phyloP scores from a whole-genome alignment of 805 yeast species.

The Candida verbasci region DNA sequence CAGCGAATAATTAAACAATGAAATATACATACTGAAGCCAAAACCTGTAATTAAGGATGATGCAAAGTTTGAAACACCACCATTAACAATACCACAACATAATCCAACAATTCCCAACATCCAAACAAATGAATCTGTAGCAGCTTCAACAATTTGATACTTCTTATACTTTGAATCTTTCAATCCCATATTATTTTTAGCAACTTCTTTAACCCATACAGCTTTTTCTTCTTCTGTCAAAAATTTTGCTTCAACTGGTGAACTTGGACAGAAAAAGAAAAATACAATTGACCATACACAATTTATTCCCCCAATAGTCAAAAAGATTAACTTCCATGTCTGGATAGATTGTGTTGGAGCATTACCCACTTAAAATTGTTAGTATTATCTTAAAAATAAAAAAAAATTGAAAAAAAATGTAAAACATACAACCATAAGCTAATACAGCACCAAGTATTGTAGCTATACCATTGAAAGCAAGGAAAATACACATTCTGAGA shows the following conservation, averaged over 20 bases:
- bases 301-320: constrained; percentile 17
- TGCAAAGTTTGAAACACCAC: constrained; percentile 22
- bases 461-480: constrained; percentile 24
- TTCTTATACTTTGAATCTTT: constrained; percentile 18
- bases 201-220: constrained; percentile 15
- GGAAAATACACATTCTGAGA: constrained; percentile 22
- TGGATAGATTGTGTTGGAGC: constrained; percentile 14
- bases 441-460: constrained; percentile 20
- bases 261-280: constrained; percentile 17
- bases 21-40: no score
- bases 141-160: constrained; percentile 18
- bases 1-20: no score
- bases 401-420: no score
- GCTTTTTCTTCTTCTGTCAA: constrained; percentile 29
- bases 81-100: constrained; percentile 28
- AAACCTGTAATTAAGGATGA: constrained; percentile 26
- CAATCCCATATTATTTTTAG: constrained; percentile 21
- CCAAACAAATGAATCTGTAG: constrained; percentile 17
- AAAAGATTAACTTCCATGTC: constrained; percentile 24
- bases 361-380: no score
- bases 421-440: no score
- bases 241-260: constrained; percentile 28
- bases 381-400: no score
- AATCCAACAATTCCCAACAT: constrained; percentile 18
- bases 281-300: constrained; percentile 16